Conservation (phyloP, 2,329 filamentous ascomycete genomes). For the Pseudocercospora crystallina region DNA sequence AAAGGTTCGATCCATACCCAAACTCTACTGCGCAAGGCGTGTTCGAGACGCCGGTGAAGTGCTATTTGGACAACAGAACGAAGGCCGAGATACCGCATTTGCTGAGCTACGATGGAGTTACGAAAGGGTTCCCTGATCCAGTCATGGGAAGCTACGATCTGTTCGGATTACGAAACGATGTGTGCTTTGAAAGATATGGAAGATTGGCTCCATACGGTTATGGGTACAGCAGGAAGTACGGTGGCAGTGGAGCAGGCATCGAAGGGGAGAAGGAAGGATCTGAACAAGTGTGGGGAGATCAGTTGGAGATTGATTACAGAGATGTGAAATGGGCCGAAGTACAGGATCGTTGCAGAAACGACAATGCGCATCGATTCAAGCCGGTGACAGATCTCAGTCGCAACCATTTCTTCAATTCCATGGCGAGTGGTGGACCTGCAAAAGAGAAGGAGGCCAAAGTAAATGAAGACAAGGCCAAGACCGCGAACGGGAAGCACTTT, state of each 20-base stretch:
- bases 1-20: slow-evolving; percentile 66
- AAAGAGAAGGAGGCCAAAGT: slow-evolving; percentile 23
- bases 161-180: slow-evolving; percentile 73
- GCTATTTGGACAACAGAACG: slow-evolving; percentile 71
- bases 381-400: slow-evolving; percentile 32
- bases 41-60: slow-evolving; percentile 66
- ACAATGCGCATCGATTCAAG: slow-evolving; percentile 70
- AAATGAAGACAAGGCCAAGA: slow-evolving; percentile 9
- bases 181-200: slow-evolving; percentile 92
- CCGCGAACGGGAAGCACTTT: slow-evolving; percentile 27
- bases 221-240: slow-evolving; percentile 75
- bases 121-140: slow-evolving; percentile 79
- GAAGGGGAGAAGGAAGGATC: slow-evolving; percentile 79
- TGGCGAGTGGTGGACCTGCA: slow-evolving; percentile 35
- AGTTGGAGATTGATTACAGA: slow-evolving; percentile 73
- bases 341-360: slow-evolving; percentile 70
- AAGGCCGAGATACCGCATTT: slow-evolving; percentile 68
- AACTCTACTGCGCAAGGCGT: slow-evolving; percentile 51
- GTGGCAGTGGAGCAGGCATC: slow-evolving; percentile 81
- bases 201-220: slow-evolving; percentile 85
- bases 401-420: slow-evolving; percentile 43
- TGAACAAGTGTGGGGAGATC: slow-evolving; percentile 73
- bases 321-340: slow-evolving; percentile 75
- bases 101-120: slow-evolving; percentile 73
- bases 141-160: slow-evolving; percentile 84